These are phyloP conservation scores for Kuraishia borneana DNA, from an alignment of 805 yeast species.

Conservation along the genomic window DNA sequence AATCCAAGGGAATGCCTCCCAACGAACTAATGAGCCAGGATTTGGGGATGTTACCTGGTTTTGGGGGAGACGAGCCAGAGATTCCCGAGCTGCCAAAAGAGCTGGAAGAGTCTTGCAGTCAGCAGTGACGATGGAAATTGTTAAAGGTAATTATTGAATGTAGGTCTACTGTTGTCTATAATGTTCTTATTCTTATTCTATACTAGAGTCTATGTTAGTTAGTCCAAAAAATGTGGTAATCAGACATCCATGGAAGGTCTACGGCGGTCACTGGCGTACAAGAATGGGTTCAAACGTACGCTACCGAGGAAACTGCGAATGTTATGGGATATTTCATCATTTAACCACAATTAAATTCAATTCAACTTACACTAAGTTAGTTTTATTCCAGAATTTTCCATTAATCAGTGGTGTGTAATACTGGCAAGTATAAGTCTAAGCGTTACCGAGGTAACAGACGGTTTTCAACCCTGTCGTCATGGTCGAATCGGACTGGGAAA, in stretches of 20 bases:
- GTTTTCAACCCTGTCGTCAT: conserved; percentile 78
- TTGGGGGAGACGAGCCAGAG: conserved; percentile 38
- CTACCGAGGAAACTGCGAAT: conserved; percentile 96
- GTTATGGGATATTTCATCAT: conserved; percentile 72
- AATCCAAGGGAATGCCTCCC: conserved; percentile 76
- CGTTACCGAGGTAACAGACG: conserved; percentile 27
- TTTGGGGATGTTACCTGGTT: conserved; percentile 32
- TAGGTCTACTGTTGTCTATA: neutral
- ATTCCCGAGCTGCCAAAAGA: conserved; percentile 42
- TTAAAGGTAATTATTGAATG: neutral
- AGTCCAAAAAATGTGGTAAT: conserved; percentile 18
- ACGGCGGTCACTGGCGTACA: conserved; percentile 79
- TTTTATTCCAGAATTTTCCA: too few relatives aligned
- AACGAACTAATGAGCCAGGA: conserved; percentile 43
- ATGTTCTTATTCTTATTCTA: neutral
- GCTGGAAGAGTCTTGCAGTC: conserved; percentile 48
- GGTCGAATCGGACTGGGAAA: conserved; percentile 91
- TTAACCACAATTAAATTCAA: conserved; percentile 16
- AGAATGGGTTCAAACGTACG: conserved; percentile 77
- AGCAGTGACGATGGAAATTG: conserved; percentile 8
- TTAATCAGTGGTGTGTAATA: conserved; percentile 55
- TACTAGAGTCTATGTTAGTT: neutral
- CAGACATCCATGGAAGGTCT: conserved; percentile 94
- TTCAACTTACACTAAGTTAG: neutral
- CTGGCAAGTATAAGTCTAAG: conserved; percentile 82